Percentiles rank a stretch among this genome's conserved stretches.
phyloP scores from a whole-genome alignment of 1,284 basidiomycete species.

The Naganishia sp. region DNA sequence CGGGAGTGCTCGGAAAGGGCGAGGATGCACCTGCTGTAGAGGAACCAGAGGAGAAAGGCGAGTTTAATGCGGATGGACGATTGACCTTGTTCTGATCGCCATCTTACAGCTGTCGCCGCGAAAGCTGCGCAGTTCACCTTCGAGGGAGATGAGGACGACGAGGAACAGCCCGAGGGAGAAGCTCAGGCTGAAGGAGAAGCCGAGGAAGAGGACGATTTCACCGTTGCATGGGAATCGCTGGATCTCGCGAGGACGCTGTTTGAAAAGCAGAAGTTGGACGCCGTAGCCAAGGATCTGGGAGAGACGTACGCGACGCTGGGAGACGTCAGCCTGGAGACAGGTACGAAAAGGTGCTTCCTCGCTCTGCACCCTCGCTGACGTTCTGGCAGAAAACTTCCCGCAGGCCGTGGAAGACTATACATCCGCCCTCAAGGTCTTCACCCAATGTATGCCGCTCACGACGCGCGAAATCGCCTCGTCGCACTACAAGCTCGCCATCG shows the following conservation, averaged over 20 bases:
- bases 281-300: conserved; percentile 65
- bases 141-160: conserved; percentile 33
- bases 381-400: conserved; percentile 77
- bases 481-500: conserved; percentile 86
- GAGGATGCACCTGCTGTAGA: conserved; percentile 51
- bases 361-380: background rate
- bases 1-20: conserved; percentile 73
- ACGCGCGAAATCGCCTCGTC: conserved; percentile 85
- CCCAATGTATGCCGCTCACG: conserved; percentile 68
- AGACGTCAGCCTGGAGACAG: conserved; percentile 85
- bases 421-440: conserved; percentile 69
- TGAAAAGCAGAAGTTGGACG: conserved; percentile 59
- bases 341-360: conserved; percentile 52
- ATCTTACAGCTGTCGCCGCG: background rate
- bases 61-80: conserved; percentile 24
- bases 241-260: conserved; percentile 83
- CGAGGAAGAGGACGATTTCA: conserved; percentile 85
- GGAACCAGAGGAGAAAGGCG: conserved; percentile 61
- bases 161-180: conserved; percentile 41
- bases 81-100: background rate
- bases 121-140: conserved; percentile 12
- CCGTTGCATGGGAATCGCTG: conserved; percentile 89
- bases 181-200: conserved; percentile 35
- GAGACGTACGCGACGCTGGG: conserved; percentile 82
- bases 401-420: conserved; percentile 83